Percentiles rank a stretch among this genome's conserved stretches.
Evolutionary conservation across 371 early-diverging fungal species (phyloP).

Genomic region (Nosema muscidifuracis): DNA sequence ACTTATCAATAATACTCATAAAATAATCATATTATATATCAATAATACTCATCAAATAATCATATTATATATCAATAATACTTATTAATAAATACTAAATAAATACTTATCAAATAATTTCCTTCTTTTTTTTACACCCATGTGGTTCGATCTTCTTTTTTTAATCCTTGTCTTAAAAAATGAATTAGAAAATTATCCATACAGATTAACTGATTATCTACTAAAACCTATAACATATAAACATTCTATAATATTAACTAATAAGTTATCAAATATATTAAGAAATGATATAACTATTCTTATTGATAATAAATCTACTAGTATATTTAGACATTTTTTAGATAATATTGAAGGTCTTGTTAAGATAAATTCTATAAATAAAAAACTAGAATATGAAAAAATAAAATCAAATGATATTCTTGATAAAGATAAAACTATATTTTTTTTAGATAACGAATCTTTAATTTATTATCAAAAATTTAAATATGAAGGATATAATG

Average conservation of each 20-base stretch:
- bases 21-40: too few relatives aligned
- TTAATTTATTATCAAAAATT: not conserved
- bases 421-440: too few relatives aligned
- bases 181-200: not conserved
- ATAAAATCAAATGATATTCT: not conserved
- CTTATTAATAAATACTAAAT: too few relatives aligned
- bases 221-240: not conserved
- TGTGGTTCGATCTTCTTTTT: not conserved
- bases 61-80: too few relatives aligned
- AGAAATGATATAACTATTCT: not conserved
- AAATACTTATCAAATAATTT: too few relatives aligned
- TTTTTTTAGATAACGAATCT: constrained; percentile 2
- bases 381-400: not conserved
- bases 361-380: not conserved
- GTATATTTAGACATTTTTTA: constrained; percentile 3
- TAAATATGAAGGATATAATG: not conserved
- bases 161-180: not conserved
- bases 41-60: too few relatives aligned
- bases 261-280: not conserved
- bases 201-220: not conserved
- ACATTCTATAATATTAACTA: not conserved
- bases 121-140: not conserved
- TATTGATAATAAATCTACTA: not conserved
- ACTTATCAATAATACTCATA: too few relatives aligned
- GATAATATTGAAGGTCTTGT: not conserved